Evolutionary conservation across 2,329 filamentous ascomycete species (phyloP), one percentile per base, ranked within the genome.

Genomic region (Talaromyces funiculosus): DNA sequence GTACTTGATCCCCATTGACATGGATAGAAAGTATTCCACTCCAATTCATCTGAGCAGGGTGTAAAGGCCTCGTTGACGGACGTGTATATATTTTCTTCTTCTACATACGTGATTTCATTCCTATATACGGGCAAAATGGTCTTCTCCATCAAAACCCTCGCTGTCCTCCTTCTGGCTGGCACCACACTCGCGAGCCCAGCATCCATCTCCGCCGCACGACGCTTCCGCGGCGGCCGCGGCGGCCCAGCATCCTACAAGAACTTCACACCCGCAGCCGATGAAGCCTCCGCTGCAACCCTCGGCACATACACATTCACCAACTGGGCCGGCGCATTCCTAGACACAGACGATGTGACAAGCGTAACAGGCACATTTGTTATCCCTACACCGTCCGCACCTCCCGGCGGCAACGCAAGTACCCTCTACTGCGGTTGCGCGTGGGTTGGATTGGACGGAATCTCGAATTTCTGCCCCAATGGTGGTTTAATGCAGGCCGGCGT

Each of bases 391-490:
- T 40, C 53, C 4, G 14, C 37, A 5, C 53, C 53, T 7, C 6
- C 59, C 4, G 59, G 59, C 24, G 53, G 59, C 18, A 26, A 61
- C 40, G 8, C 59, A 22, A 22, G 55, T 7, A 61, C 37, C 29
- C 68, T 70, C 26, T 87, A 86, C 71, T 88, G 86, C 64, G 84
- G 84, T 42, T 86, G 86, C 16, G 84, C 82, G 0, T 88, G 82
- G 67, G 71, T 76, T 57, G 86, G 86, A 6, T 77, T 88, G 31
- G 77, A 81, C 64, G 78, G 82, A 62, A 61, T 61, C 29, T 49
- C 53, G 5, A 61, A 49, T 35, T 47, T 56, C 43, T 61, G 59
- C 16, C 35, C 45, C 14, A 42, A 26, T 22, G 59, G 59, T n/a
- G 59, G 33, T 6, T 37, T 61, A 33, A 42, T 61, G 18, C 59